These are phyloP conservation scores for Elaeis oleifera DNA, from an alignment of 202 grass and related monocot genomes.

Conservation along the genomic window DNA sequence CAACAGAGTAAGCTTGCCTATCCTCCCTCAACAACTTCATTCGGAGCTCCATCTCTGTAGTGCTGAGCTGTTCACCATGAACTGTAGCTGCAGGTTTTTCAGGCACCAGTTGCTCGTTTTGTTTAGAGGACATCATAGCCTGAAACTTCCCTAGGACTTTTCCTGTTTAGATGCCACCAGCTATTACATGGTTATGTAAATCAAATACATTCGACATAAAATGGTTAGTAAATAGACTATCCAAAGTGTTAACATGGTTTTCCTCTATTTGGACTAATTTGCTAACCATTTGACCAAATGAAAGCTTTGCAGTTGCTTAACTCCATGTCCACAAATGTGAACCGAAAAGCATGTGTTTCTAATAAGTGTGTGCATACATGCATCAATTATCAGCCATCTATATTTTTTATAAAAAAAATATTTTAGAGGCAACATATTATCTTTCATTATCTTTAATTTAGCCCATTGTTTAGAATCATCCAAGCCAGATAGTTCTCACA, in stretches of 20 bases:
- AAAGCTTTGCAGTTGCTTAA: too few relatives aligned
- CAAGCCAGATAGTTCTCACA: too few relatives aligned
- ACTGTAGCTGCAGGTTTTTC: slow-evolving; percentile 45
- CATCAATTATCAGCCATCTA: not conserved
- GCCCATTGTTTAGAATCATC: too few relatives aligned
- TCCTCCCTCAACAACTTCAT: slow-evolving; percentile 88
- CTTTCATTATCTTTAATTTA: too few relatives aligned
- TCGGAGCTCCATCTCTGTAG: slow-evolving; percentile 53
- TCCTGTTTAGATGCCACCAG: slow-evolving; percentile 35
- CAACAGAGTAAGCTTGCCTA: slow-evolving; percentile 37
- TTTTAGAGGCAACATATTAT: too few relatives aligned
- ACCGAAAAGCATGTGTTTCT: not conserved
- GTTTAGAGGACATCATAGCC: slow-evolving; percentile 27
- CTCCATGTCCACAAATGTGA: too few relatives aligned
- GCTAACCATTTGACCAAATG: too few relatives aligned
- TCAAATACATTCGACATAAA: not conserved
- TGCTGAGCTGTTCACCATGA: slow-evolving; percentile 63
- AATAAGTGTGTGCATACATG: not conserved
- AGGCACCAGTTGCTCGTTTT: slow-evolving; percentile 29
- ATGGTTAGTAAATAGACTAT: too few relatives aligned
- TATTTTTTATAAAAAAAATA: not conserved
- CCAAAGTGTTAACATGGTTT: too few relatives aligned
- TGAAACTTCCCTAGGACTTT: slow-evolving; percentile 79
- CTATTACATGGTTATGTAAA: not conserved
- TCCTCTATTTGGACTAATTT: too few relatives aligned